Evolutionary conservation across 345 rosid genomes (phyloP), one percentile per base, ranked within the genome.

Genomic region (Linum trigynum): DNA sequence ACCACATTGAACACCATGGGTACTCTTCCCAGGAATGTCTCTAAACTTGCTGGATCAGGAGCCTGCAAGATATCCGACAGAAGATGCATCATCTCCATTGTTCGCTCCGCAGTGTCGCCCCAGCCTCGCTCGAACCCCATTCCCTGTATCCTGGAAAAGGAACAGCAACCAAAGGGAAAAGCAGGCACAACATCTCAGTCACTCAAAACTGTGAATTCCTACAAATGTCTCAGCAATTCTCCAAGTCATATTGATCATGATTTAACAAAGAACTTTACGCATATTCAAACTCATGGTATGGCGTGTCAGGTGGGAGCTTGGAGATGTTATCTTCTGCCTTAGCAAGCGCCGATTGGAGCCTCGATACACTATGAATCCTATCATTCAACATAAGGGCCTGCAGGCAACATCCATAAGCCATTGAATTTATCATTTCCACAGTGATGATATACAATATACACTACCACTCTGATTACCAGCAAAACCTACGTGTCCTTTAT

Each of bases 101-200:
- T 97, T 74, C 87, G 72, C 6, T 38, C 79, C 39, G 99, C 97
- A 61, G 87, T 87, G 72, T 91, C 97, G 23, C 99, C 99, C 99
- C 99, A 94, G 48, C 99, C 99, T 84, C 79, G 89, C 88, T 88
- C 99, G 78, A 94, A 91, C 61, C 99, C 99, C 96, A 83, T 73
- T 71, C 88, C 99, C 77, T 94, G 99, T 43, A 91, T 48, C 17
- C 92, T 89, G 76, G 55, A 67, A 36, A 38, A 41, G 62, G 38
- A 37, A 9, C 64, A 40, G 10, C 62, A 41, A 55, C 58, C 62
- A 41, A 53, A 32, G 42, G 67, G 50, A 41, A 70, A 16, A 62
- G 23, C 15, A 45, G 32, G 14, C 61, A 50, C 53, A 9, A 43
- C 41, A 39, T 7, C 57, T 6, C 51, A 63, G n/a, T 3, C 32